phyloP scores from a whole-genome alignment of 805 yeast genomes.

The Saturnispora bothae region DNA sequence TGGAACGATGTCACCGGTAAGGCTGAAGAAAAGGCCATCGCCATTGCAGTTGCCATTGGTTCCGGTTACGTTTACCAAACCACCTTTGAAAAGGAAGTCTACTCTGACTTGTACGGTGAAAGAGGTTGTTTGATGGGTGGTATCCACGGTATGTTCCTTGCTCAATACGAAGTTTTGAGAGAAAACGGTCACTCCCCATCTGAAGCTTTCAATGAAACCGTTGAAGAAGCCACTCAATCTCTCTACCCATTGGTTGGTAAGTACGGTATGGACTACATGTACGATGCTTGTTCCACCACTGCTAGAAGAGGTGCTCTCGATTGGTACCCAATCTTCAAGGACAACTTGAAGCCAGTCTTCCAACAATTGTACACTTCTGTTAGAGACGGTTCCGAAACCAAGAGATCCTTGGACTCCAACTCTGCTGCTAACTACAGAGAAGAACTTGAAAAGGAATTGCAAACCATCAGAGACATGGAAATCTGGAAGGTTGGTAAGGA shows the following conservation, averaged over 20 bases:
- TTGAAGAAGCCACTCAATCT: slow-evolving; percentile 99
- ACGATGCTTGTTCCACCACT: slow-evolving; percentile 99
- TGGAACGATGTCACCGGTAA: slow-evolving; percentile 99
- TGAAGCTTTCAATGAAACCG: slow-evolving; percentile 99
- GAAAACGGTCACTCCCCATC: slow-evolving; percentile 99
- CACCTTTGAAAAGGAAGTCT: slow-evolving; percentile 98
- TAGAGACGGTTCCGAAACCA: slow-evolving; percentile 93
- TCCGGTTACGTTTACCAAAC: slow-evolving; percentile 99
- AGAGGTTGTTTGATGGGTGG: slow-evolving; percentile 99
- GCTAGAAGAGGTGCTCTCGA: slow-evolving; percentile 99
- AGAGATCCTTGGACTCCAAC: slow-evolving; percentile 98
- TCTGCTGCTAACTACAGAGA: slow-evolving; percentile 97
- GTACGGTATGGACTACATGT: slow-evolving; percentile 99
- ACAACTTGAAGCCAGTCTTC: slow-evolving; percentile 97
- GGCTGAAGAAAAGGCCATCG: slow-evolving; percentile 98
- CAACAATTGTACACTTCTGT: slow-evolving; percentile 91
- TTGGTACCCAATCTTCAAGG: slow-evolving; percentile 99
- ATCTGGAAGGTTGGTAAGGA: slow-evolving; percentile 99
- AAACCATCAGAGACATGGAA: slow-evolving; percentile 92
- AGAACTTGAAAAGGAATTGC: slow-evolving; percentile 86
- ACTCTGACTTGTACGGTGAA: slow-evolving; percentile 99
- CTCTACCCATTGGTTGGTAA: slow-evolving; percentile 98
- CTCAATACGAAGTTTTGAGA: slow-evolving; percentile 99
- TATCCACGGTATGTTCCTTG: slow-evolving; percentile 99
- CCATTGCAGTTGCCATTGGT: slow-evolving; percentile 97